Evolutionary conservation across 2,329 filamentous ascomycete species (phyloP).

Genomic region (Ophiostoma angusticollis): DNA sequence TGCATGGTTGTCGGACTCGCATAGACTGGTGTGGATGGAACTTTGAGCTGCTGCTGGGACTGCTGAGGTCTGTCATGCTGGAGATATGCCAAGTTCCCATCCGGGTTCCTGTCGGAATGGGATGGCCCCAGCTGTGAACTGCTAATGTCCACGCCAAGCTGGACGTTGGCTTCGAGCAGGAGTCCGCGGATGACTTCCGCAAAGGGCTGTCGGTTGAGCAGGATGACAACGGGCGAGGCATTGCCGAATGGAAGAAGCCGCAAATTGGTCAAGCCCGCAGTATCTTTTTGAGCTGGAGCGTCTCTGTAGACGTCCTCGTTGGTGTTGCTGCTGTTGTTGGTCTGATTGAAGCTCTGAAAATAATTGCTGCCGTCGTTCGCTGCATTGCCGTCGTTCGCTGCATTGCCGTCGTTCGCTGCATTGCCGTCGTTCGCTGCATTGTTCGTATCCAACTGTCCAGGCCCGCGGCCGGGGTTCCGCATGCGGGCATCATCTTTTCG

Average conservation of each 20-base stretch:
- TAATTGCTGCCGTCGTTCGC: no score
- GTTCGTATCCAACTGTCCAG: no score
- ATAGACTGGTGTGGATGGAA: no score
- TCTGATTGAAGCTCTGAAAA: no score
- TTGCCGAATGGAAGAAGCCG: slow-evolving; percentile 2
- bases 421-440: no score
- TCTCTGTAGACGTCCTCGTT: not conserved
- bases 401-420: no score
- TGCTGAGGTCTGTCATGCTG: not conserved
- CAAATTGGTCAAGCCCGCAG: not conserved
- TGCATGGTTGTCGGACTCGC: no score
- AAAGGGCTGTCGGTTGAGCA: slow-evolving; percentile 7
- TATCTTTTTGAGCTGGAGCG: not conserved
- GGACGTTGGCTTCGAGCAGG: not conserved
- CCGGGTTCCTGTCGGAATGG: not conserved
- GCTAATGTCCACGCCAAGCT: not conserved
- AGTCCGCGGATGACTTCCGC: not conserved
- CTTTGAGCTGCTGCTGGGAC: no score
- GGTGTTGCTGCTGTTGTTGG: not conserved
- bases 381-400: no score
- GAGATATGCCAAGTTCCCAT: not conserved
- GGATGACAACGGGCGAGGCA: not conserved
- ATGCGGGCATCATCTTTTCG: no score
- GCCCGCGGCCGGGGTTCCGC: no score
- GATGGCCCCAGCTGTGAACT: not conserved